These are phyloP conservation scores for Nitzschia sp. DNA, from an alignment of 108 stramenopile species.

Conservation along the genomic window DNA sequence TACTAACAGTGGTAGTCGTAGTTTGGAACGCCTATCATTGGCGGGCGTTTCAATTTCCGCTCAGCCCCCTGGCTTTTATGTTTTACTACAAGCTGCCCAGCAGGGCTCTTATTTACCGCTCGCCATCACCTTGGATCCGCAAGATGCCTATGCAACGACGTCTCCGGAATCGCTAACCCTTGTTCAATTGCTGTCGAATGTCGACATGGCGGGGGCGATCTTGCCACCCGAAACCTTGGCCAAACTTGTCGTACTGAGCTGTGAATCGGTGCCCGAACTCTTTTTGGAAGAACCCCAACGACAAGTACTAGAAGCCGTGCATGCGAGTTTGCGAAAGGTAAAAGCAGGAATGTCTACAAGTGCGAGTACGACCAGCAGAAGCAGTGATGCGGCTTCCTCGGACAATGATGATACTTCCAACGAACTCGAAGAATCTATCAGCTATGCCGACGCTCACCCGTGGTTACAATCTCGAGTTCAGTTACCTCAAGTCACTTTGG, in stretches of 20 bases:
- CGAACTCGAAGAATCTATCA: no score
- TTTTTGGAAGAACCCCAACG: background rate
- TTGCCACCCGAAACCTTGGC: conserved; percentile 59
- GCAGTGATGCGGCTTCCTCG: background rate
- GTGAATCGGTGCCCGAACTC: background rate
- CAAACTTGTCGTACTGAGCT: conserved; percentile 23
- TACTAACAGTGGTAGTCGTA: background rate
- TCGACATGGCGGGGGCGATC: conserved; percentile 80
- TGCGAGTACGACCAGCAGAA: background rate
- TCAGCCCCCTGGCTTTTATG: conserved; percentile 21
- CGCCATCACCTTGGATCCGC: conserved; percentile 31
- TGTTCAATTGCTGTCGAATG: conserved; percentile 60
- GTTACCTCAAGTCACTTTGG: conserved; percentile 40
- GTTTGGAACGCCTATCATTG: conserved; percentile 19
- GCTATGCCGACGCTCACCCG: conserved; percentile 20
- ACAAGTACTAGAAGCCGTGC: background rate
- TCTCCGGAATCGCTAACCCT: conserved; percentile 72
- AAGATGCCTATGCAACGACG: conserved; percentile 42
- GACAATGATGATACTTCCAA: no score
- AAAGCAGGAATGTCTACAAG: background rate
- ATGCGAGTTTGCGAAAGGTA: conserved; percentile 7
- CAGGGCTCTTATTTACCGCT: conserved; percentile 27
- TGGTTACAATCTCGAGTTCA: conserved; percentile 32
- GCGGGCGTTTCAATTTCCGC: conserved; percentile 23
- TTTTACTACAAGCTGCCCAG: conserved; percentile 19